A percentile compares a stretch with the other conserved stretches of the same genome.
Evolutionary conservation across 805 yeast species (phyloP).

Genomic region (Maudiozyma barnettii): DNA sequence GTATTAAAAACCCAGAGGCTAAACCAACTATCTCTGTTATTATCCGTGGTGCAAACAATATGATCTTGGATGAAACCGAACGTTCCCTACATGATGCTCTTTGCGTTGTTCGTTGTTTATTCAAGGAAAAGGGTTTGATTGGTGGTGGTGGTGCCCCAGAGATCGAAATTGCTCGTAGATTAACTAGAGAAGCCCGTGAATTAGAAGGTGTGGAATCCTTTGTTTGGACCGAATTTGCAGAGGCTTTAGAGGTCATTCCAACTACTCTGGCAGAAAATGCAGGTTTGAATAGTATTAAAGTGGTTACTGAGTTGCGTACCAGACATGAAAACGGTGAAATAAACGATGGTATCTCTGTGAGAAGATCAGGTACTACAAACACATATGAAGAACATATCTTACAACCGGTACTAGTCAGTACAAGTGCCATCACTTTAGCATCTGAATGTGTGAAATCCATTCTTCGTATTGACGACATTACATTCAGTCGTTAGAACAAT

Average conservation of each 20-base stretch:
- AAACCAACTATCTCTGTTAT: slow-evolving; percentile 72
- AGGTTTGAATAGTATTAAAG: slow-evolving; percentile 82
- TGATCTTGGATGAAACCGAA: slow-evolving; percentile 91
- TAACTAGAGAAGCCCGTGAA: slow-evolving; percentile 60
- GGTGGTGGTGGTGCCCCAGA: slow-evolving; percentile 99
- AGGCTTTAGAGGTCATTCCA: slow-evolving; percentile 87
- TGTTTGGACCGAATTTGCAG: slow-evolving; percentile 86
- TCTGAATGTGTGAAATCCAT: slow-evolving; percentile 95
- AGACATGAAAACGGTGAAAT: slow-evolving; percentile 85
- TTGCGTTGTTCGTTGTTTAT: slow-evolving; percentile 86
- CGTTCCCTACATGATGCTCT: slow-evolving; percentile 95
- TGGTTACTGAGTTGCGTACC: slow-evolving; percentile 84
- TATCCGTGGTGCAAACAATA: slow-evolving; percentile 88
- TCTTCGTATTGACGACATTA: slow-evolving; percentile 92
- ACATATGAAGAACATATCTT: slow-evolving; percentile 88
- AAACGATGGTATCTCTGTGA: slow-evolving; percentile 91
- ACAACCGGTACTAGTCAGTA: slow-evolving; percentile 92
- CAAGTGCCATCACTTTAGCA: slow-evolving; percentile 88
- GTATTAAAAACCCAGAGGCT: slow-evolving; percentile 42
- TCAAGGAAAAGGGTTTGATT: slow-evolving; percentile 78
- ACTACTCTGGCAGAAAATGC: slow-evolving; percentile 93
- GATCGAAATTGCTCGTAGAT: slow-evolving; percentile 71
- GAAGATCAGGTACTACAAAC: slow-evolving; percentile 88
- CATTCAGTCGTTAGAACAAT: slow-evolving; percentile 60
- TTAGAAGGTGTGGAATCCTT: slow-evolving; percentile 81